Evolutionary conservation across 306 rosid genomes (phyloP).

Genomic region (Cicer bijugum): DNA sequence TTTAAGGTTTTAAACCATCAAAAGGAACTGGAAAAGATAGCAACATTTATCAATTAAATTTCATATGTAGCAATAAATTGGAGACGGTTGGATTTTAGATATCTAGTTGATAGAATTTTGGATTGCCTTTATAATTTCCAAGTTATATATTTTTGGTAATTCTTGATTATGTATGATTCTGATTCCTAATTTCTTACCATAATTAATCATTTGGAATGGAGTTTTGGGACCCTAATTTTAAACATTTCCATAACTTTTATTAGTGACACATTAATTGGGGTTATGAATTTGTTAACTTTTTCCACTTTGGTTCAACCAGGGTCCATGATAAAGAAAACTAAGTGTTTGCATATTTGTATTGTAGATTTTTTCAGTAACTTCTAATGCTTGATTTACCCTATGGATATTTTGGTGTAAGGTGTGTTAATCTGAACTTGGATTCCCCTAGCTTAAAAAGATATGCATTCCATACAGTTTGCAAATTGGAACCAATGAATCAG

Average conservation of each 20-base stretch:
- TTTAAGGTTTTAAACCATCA: conserved; percentile 24
- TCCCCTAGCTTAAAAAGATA: background rate
- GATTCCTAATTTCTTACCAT: conserved; percentile 24
- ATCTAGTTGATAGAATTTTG: conserved; percentile 15
- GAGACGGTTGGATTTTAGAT: conserved; percentile 13
- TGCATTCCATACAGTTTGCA: background rate
- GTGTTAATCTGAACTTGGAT: background rate
- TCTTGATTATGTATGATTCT: conserved; percentile 11
- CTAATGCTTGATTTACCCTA: background rate
- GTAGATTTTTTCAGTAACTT: conserved; percentile 3
- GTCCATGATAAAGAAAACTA: conserved; percentile 1
- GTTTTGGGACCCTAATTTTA: conserved; percentile 6
- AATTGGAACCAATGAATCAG: background rate
- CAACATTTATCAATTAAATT: background rate
- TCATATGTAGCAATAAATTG: background rate
- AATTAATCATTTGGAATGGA: conserved; percentile 13
- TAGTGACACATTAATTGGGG: background rate
- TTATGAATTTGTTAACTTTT: conserved; percentile 21
- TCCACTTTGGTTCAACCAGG: background rate
- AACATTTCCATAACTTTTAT: background rate
- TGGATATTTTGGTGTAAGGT: background rate
- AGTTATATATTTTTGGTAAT: conserved; percentile 16
- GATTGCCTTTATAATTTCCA: background rate
- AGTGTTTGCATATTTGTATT: background rate
- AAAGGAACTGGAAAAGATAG: background rate